A percentile compares a stretch with the other conserved stretches of the same genome.
These are phyloP conservation scores for Amanita thiersii DNA, from an alignment of 768 basidiomycete species.

Conservation along the genomic window DNA sequence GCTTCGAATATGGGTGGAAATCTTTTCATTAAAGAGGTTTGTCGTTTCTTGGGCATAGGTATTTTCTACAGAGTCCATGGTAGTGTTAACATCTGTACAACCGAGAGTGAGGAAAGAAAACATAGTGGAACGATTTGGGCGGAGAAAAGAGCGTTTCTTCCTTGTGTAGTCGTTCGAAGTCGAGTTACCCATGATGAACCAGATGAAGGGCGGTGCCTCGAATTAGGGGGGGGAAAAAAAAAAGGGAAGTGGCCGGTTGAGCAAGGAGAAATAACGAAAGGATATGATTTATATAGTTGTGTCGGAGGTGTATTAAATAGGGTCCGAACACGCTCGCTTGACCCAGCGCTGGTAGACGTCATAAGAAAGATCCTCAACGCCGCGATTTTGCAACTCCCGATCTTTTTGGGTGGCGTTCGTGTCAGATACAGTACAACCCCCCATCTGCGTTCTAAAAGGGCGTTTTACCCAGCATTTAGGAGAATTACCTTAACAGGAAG, in stretches of 20 bases:
- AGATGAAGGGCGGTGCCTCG: slow-evolving; percentile 9
- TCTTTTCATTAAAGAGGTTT: slow-evolving; percentile 22
- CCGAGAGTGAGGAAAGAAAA: slow-evolving; percentile 32
- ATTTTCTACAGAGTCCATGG: slow-evolving; percentile 22
- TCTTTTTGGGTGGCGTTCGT: too few species aligned
- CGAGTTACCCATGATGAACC: slow-evolving; percentile 24
- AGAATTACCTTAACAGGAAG: too few species aligned
- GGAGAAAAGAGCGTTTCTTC: slow-evolving; percentile 16
- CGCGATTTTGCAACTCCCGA: not conserved
- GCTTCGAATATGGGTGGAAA: slow-evolving; percentile 8
- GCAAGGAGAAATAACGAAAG: not conserved
- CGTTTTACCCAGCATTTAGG: too few species aligned
- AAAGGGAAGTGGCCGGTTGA: not conserved
- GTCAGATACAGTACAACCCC: too few species aligned
- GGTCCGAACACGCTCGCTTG: slow-evolving; percentile 8
- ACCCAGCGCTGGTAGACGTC: slow-evolving; percentile 4
- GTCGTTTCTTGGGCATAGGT: slow-evolving; percentile 30
- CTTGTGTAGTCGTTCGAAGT: slow-evolving; percentile 10
- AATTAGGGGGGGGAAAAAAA: slow-evolving; percentile 10
- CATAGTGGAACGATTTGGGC: slow-evolving; percentile 24
- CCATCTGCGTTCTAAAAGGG: too few species aligned
- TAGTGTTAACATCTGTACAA: slow-evolving; percentile 26
- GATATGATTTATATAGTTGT: not conserved
- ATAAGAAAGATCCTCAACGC: slow-evolving; percentile 9
- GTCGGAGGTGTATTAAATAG: not conserved